A percentile compares a stretch with the other conserved stretches of the same genome.
Conservation (phyloP, 805 yeast genomes). For the Lipomyces mesembrius region DNA sequence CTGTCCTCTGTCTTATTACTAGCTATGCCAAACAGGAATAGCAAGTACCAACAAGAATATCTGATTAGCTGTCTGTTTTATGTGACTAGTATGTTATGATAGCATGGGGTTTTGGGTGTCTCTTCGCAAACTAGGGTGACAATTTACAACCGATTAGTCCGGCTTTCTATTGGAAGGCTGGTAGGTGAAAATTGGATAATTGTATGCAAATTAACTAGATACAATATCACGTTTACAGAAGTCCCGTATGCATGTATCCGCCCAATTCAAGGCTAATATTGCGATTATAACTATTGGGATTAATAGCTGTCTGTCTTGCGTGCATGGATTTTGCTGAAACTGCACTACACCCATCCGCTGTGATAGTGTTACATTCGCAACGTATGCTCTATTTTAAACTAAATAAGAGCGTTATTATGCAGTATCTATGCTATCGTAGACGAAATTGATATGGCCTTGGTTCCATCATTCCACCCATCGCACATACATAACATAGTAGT, state of each 20-base stretch:
- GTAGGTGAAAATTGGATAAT: neutral
- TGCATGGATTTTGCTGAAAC: neutral
- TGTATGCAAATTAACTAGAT: neutral
- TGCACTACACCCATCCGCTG: neutral
- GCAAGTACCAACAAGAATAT: neutral
- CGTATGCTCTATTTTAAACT: neutral
- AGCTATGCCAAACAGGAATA: too few relatives aligned
- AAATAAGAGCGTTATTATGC: neutral
- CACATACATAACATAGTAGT: neutral
- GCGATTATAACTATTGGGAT: neutral
- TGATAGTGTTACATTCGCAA: neutral
- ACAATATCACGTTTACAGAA: neutral
- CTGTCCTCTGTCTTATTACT: neutral
- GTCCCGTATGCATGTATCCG: neutral
- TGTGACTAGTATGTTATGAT: neutral
- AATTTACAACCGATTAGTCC: neutral
- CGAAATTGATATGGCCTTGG: neutral
- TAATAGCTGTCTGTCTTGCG: neutral
- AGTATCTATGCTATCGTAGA: neutral
- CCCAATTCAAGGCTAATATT: neutral
- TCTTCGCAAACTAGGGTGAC: neutral
- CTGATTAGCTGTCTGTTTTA: neutral
- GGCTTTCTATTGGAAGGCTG: neutral
- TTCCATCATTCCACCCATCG: neutral
- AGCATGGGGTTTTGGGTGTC: neutral